phyloP scores from a whole-genome alignment of 1,139 yeast species.

The Taphrina communis region DNA sequence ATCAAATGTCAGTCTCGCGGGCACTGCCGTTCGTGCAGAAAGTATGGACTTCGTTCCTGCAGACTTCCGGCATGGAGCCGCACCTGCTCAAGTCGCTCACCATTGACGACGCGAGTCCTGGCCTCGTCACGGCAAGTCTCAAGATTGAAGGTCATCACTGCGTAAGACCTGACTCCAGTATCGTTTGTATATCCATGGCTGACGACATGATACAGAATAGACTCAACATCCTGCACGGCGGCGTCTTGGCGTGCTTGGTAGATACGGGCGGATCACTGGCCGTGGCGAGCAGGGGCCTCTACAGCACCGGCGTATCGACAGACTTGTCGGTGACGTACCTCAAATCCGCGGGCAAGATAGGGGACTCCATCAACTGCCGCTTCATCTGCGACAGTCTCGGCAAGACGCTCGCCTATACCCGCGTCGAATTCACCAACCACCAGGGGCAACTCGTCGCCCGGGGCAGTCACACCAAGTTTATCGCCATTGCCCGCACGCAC shows the following conservation, averaged over 20 bases:
- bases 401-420: constrained; percentile 55
- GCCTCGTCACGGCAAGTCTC: constrained; percentile 31
- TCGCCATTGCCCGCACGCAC: constrained; percentile 50
- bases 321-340: constrained; percentile 55
- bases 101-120: constrained; percentile 25
- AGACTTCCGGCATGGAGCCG: constrained; percentile 53
- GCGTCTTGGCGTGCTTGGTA: constrained; percentile 53
- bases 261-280: constrained; percentile 59
- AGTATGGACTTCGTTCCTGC: constrained; percentile 53
- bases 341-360: constrained; percentile 55
- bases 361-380: constrained; percentile 46
- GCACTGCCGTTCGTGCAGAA: constrained; percentile 39
- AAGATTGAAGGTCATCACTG: constrained; percentile 35
- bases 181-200: not conserved
- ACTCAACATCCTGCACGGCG: constrained; percentile 52
- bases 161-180: not conserved
- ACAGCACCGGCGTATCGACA: constrained; percentile 56
- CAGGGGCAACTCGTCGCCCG: constrained; percentile 53
- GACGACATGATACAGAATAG: constrained; percentile 8
- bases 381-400: constrained; percentile 51
- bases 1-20: constrained; percentile 13
- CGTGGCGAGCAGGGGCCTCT: constrained; percentile 55
- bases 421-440: constrained; percentile 51
- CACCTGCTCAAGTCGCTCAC: constrained; percentile 48
- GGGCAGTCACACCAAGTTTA: constrained; percentile 57